These are phyloP conservation scores for Raffaelea albimanens DNA, from an alignment of 2,329 filamentous ascomycete species.

Conservation along the genomic window DNA sequence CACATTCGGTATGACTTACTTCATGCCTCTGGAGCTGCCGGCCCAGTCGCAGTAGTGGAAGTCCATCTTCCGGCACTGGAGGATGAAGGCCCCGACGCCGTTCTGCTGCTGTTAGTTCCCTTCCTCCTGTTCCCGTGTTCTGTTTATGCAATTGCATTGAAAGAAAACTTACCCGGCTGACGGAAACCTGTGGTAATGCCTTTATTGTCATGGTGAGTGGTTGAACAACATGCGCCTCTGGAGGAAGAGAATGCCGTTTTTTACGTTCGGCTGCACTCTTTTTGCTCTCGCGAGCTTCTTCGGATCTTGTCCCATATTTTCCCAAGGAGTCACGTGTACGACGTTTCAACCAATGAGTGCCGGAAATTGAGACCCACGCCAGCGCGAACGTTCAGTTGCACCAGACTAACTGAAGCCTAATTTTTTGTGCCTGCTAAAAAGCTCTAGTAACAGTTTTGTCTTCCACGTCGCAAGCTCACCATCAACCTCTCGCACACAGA, in stretches of 20 bases:
- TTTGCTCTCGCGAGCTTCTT: no score
- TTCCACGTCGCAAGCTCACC: no score
- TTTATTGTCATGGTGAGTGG: constrained; percentile 14
- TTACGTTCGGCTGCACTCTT: no score
- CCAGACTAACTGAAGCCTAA: no score
- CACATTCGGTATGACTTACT: constrained; percentile 49
- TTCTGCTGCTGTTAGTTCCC: constrained; percentile 48
- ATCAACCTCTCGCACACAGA: no score
- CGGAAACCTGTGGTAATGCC: constrained; percentile 14
- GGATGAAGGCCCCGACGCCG: constrained; percentile 90
- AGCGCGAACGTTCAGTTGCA: no score
- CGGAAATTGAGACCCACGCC: no score
- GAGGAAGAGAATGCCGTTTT: no score
- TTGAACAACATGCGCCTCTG: neutral
- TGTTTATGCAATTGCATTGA: neutral
- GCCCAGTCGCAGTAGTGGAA: constrained; percentile 97
- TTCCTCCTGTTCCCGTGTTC: neutral
- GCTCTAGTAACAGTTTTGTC: no score
- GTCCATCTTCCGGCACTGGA: constrained; percentile 92
- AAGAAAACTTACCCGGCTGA: constrained; percentile 12
- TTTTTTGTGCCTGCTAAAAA: no score
- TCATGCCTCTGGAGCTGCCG: constrained; percentile 90
- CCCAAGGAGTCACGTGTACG: no score
- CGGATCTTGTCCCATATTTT: constrained; percentile 4
- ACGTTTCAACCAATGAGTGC: no score